Conservation (phyloP, 345 rosid species). For the Raphanus sativus region DNA sequence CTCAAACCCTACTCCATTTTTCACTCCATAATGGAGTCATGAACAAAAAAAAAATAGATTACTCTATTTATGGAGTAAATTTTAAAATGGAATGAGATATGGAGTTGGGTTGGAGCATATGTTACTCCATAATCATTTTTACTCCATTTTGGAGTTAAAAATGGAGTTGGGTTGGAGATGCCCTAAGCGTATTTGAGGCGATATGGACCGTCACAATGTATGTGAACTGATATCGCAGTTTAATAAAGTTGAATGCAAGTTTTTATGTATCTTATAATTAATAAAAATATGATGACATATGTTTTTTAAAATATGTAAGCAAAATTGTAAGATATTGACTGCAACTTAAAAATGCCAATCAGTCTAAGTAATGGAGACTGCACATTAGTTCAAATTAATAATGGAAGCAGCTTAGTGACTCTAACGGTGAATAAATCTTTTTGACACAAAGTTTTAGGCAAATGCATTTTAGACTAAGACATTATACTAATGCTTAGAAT, state of each 20-base stretch:
- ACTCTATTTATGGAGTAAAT: no score
- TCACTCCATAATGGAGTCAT: no score
- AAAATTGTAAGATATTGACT: background rate
- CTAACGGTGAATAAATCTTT: background rate
- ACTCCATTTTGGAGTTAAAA: no score
- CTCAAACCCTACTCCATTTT: no score
- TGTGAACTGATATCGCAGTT: background rate
- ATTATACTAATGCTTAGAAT: background rate
- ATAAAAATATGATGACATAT: background rate
- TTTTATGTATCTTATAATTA: background rate
- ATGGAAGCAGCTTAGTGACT: background rate
- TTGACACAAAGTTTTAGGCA: background rate
- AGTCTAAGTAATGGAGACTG: background rate
- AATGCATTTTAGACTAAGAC: background rate
- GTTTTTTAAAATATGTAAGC: background rate
- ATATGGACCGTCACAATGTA: constrained; percentile 3
- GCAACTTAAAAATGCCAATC: background rate
- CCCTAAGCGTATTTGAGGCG: constrained; percentile 6
- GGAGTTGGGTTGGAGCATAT: no score
- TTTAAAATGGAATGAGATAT: no score
- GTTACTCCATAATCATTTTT: no score
- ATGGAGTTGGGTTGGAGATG: no score
- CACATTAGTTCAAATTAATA: background rate
- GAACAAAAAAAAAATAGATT: no score
- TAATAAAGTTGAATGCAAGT: background rate